Percentiles rank a stretch among this genome's conserved stretches.
Conservation (phyloP, 2,329 filamentous ascomycete genomes). For the Albophoma yamanashiensis region DNA sequence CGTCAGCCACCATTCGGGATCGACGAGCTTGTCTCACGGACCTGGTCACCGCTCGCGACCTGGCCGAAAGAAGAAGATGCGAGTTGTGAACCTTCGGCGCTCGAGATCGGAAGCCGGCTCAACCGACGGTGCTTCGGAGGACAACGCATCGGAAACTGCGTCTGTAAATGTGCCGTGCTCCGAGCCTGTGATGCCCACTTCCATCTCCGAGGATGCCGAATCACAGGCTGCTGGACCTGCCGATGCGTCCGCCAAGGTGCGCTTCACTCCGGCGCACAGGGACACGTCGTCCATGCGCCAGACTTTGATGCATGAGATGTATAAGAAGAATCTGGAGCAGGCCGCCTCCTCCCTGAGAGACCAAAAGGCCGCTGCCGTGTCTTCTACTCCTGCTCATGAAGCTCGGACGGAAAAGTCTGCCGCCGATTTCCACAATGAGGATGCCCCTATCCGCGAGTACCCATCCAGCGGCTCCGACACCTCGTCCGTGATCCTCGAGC, state of each 20-base stretch:
- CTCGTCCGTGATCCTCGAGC: conserved; percentile 56
- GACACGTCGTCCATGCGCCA: conserved; percentile 8
- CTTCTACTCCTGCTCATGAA: background rate
- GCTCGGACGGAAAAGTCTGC: conserved; percentile 11
- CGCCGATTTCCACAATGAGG: conserved; percentile 16
- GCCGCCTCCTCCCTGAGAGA: conserved; percentile 11
- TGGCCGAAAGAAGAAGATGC: conserved; percentile 69
- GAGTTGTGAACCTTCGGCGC: conserved; percentile 71
- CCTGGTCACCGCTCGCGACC: conserved; percentile 49
- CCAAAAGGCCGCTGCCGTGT: conserved; percentile 6
- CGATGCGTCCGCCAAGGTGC: conserved; percentile 25
- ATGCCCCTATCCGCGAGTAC: conserved; percentile 18
- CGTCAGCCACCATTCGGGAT: conserved; percentile 48
- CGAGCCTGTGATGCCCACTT: conserved; percentile 44
- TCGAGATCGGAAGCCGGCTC: conserved; percentile 44
- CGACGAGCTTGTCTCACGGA: conserved; percentile 53
- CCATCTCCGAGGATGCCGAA: conserved; percentile 49
- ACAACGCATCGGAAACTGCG: conserved; percentile 41
- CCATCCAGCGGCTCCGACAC: conserved; percentile 30
- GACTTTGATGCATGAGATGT: conserved; percentile 13
- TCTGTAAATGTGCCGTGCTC: conserved; percentile 51
- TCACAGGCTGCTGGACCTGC: conserved; percentile 27
- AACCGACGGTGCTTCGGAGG: conserved; percentile 34
- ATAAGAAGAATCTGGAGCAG: conserved; percentile 12
- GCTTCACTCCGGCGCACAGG: conserved; percentile 21